phyloP scores from a whole-genome alignment of 1,284 basidiomycete genomes.

The Phylloporus sp. region DNA sequence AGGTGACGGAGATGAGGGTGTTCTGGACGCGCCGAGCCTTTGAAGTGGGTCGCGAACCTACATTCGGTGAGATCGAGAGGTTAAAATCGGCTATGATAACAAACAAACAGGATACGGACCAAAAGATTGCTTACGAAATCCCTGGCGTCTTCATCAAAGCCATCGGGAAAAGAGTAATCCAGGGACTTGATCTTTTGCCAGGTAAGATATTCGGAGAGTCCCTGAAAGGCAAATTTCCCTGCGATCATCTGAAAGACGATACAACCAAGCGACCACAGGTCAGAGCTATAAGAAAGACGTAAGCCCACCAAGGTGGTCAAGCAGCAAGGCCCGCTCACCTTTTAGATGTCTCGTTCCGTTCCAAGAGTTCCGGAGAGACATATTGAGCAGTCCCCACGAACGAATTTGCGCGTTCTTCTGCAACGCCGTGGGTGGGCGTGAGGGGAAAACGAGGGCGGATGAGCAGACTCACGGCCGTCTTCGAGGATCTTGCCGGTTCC shows the following conservation, averaged over 20 bases:
- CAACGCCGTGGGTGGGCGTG: constrained; percentile 10
- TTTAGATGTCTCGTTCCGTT: constrained; percentile 75
- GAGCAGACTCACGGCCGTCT: constrained; percentile 51
- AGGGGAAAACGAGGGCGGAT: not conserved
- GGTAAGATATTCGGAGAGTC: constrained; percentile 84
- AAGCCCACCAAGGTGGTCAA: not conserved
- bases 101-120: constrained; percentile 43
- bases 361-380: constrained; percentile 91
- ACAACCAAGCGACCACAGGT: constrained; percentile 98
- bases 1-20: constrained; percentile 54
- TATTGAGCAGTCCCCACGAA: constrained; percentile 99
- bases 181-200: constrained; percentile 82
- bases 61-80: constrained; percentile 8
- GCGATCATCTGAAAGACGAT: constrained; percentile 97
- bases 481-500: constrained; percentile 92
- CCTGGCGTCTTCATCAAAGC: constrained; percentile 72
- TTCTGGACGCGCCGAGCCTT: constrained; percentile 71
- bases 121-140: constrained; percentile 74
- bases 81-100: not conserved
- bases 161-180: constrained; percentile 77
- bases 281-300: constrained; percentile 65
- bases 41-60: constrained; percentile 76
- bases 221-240: constrained; percentile 90
- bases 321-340: constrained; percentile 51
- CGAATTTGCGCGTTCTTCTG: constrained; percentile 70